These are phyloP conservation scores for Amanita pseudoporphyria DNA, from an alignment of 768 basidiomycete species.

Conservation along the genomic window DNA sequence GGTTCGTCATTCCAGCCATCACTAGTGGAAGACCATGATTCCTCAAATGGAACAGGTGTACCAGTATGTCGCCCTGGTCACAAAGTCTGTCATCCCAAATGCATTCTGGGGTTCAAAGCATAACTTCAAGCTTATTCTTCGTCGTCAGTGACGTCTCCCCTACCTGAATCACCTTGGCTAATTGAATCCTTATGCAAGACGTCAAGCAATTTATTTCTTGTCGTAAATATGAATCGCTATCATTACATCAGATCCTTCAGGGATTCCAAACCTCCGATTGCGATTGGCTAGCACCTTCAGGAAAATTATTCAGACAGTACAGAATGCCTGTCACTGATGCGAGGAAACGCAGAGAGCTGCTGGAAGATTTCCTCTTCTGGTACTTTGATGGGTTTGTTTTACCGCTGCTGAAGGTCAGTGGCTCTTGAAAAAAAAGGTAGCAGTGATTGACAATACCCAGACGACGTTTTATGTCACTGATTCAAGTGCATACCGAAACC, in stretches of 20 bases:
- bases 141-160: slow-evolving; percentile 32
- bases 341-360: slow-evolving; percentile 66
- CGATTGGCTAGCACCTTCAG: slow-evolving; percentile 61
- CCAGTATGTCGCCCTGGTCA: slow-evolving; percentile 52
- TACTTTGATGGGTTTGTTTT: slow-evolving; percentile 82
- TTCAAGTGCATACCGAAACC: slow-evolving; percentile 75
- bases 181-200: slow-evolving; percentile 31
- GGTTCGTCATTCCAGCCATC: slow-evolving; percentile 28
- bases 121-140: slow-evolving; percentile 53
- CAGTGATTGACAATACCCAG: slow-evolving; percentile 28
- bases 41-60: slow-evolving; percentile 41
- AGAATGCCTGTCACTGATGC: slow-evolving; percentile 58
- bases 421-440: neutral
- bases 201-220: slow-evolving; percentile 63
- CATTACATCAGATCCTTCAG: slow-evolving; percentile 70
- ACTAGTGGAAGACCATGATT: neutral
- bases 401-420: slow-evolving; percentile 63
- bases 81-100: slow-evolving; percentile 62
- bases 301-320: slow-evolving; percentile 25
- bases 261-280: slow-evolving; percentile 66
- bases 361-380: slow-evolving; percentile 92
- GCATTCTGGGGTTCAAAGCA: slow-evolving; percentile 66
- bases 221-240: slow-evolving; percentile 75
- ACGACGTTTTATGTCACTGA: slow-evolving; percentile 94
- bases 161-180: neutral